A percentile compares a stretch with the other conserved stretches of the same genome.
Conservation (phyloP, 176 grass and related monocot species). For the Phyllostachys edulis region DNA sequence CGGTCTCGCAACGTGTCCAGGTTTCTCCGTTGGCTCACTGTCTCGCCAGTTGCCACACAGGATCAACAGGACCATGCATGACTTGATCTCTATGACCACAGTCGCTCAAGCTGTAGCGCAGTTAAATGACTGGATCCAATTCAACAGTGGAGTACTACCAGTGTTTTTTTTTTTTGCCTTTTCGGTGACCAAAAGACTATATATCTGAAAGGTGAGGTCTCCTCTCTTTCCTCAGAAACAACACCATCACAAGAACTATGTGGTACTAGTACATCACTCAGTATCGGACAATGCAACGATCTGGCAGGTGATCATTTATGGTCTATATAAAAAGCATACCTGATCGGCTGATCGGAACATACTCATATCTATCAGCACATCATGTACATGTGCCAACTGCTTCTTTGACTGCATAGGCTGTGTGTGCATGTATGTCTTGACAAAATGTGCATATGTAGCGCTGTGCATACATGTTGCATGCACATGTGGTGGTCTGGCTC, state of each 20-base stretch:
- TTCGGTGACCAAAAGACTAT: no score
- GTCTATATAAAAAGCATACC: neutral
- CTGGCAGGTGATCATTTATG: neutral
- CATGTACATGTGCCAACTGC: neutral
- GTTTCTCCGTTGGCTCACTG: neutral
- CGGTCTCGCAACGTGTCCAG: neutral
- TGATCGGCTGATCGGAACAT: neutral
- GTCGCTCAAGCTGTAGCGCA: neutral
- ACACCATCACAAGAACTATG: no score
- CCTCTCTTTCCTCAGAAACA: no score
- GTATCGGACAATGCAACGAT: no score
- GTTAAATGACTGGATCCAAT: neutral
- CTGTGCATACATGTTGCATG: neutral
- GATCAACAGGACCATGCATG: neutral
- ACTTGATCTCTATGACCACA: no score
- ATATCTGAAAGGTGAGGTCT: no score
- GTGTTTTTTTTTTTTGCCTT: neutral
- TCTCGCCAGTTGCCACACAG: neutral
- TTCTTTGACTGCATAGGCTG: constrained; percentile 13
- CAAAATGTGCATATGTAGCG: neutral
- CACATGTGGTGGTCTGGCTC: neutral
- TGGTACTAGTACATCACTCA: no score
- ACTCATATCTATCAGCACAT: neutral
- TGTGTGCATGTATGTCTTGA: neutral
- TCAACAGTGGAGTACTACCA: neutral